Evolutionary conservation across 371 early-diverging fungal genomes (phyloP), one percentile per base, ranked within the genome.

Genomic region (Homolaphlyctis polyrhiza): DNA sequence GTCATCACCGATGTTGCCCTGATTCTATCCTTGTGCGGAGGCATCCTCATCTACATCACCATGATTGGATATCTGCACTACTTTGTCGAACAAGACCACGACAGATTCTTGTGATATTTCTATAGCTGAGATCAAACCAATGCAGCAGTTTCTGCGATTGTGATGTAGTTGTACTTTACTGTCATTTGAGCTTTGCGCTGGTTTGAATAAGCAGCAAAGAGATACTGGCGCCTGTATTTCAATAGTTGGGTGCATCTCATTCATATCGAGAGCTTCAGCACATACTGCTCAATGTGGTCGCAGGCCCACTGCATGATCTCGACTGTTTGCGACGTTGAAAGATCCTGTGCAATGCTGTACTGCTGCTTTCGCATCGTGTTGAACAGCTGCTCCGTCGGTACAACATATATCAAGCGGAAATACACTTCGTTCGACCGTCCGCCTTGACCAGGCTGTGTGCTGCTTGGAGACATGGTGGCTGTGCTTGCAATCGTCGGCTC

Each of bases 21-120:
- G 92, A 64, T 86, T 18, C 88, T 95, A 86, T 92, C 92, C 76
- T 81, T 93, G 48, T 58, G 80, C 18, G 96, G 96, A 35, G 96
- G 96, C 32, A 59, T 91, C 23, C 71, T 95, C 67, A 90, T 95
- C 32, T 95, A 95, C 66, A 87, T 85, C 35, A 94, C 94, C 36
- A 94, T 81, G 45, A 62, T 81, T 1, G 78, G 78, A 13, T 81
- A 81, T 57, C 18, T 74, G 8, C 73, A 75, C 58, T 75, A 71
- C 58, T 79, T 76, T 54, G 71, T 75, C 61, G 36, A 43, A 14
- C 45, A 45, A 27, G 8, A 11, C 6, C 23, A 45, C 23, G 45
- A 45, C 16, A 45, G 18, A 45, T 45, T 18, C 45, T 45, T 18
- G 45, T 45, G n/a, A n/a, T n/a, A n/a, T n/a, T n/a, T n/a, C n/a